Base-by-base conservation (phyloP, 768 basidiomycete species). In the Podaxis rugospora region DNA sequence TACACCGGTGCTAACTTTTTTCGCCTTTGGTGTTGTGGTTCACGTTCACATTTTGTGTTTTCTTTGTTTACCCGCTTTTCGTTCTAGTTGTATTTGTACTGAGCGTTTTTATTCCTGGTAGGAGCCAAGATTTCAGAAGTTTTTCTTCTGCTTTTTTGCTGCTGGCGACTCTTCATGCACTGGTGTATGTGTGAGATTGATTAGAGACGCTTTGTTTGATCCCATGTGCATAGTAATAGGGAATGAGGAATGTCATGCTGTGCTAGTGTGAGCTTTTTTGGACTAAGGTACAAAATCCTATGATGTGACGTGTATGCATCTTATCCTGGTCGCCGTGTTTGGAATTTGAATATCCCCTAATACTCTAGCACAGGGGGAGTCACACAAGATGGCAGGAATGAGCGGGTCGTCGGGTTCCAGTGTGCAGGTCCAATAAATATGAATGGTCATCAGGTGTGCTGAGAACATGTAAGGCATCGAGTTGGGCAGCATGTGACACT, bases 271-370 rank as follows among this genome's bases (percentile, higher is more conserved):
- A 25, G 18, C 36, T 3, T 10, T 36, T 54, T 40, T 11, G 39
- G 16, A 18, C 4, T 6, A 32, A 54, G 52, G 52, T 37, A 54
- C 52, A 25, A 39, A 55, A 23, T 53, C 14, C 52, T 10, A 32
- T 55, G 53, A 55, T 55, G 53, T 55, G 53, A 55, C 53, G 36
- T n/a, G 23, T 51, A n/a, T 37, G 16, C 9, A 37, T 53, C 10
- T 14, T 18, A 18, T n/a, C 3, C 50, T 51, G 18, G 11, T 54
- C 25, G 18, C 52, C 36, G 37, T 21, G 23, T 58, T 36, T 39
- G 57, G 57, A 49, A 50, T 51, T 49, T 58, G 57, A 58, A 37
- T 58, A 51, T 36, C 7, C 32, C 32, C 32, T 5, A 5, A 56
- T 28, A n/a, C 16, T 11, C 44, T 54, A 39, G 16, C 2, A n/a